Base-by-base conservation (phyloP, 495 filamentous ascomycete species). In the Penicillium salamii region DNA sequence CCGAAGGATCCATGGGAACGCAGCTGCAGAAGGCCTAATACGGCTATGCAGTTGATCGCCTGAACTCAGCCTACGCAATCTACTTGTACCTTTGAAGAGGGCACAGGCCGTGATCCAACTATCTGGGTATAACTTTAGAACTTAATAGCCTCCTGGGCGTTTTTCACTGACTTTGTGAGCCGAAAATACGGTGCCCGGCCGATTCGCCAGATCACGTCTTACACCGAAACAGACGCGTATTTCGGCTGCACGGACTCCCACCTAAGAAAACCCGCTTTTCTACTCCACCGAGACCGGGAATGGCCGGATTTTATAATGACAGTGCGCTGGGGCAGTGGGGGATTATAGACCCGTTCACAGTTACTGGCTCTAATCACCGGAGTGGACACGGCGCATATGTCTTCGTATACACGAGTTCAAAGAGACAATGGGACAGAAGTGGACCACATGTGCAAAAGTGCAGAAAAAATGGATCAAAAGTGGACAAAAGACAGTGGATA, bases 191-290 rank as follows among this genome's bases (percentile, higher is more conserved):
- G 24, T 40, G 24, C 18, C 19, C 26, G 46, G 34, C 46, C 46
- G 46, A 44, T 44, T 38, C 24, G 26, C 26, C 46, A 40, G 46
- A 36, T 46, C 43, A 46, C 42, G 34, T 29, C 34, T 28, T 31
- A 43, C 38, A 58, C 54, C 69, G 66, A 70, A 69, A 68, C 69
- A 67, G 59, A 72, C 67, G 69, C 69, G 69, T 70, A 66, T 66
- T 56, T 70, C 63, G 61, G 66, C 67, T 70, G 69, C 69, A 70
- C 67, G 65, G 67, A 66, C 60, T 49, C 41, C 31, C 38, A 33
- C 39, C 23, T 23, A 15, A 18, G 26, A 46, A 18, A 36, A 46
- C 43, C 43, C 43, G 43, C 43, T 46, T 32, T 26, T 26, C 45
- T 28, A n/a, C 44, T 32, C 46, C 46, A 48, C 46, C 17, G 40